Conservation (phyloP, 2,329 filamentous ascomycete species). For the Tricladium varicosporioides region DNA sequence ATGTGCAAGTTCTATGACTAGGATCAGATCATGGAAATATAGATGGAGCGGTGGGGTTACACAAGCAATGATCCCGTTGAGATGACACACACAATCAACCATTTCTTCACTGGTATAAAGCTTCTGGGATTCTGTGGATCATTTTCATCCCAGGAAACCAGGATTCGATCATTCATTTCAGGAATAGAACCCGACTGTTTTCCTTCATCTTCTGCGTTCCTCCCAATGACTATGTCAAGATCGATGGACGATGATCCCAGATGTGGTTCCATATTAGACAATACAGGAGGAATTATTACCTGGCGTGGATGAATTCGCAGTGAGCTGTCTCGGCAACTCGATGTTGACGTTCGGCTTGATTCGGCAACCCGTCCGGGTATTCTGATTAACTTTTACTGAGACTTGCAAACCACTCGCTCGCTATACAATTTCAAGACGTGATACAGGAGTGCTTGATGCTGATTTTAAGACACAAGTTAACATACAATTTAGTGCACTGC, state of each 20-base stretch:
- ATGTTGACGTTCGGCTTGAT: no score
- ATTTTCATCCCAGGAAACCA: slow-evolving; percentile 59
- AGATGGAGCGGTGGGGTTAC: slow-evolving; percentile 44
- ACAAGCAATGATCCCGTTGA: slow-evolving; percentile 73
- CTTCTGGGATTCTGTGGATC: slow-evolving; percentile 73
- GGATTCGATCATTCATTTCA: neutral
- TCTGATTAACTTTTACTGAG: no score
- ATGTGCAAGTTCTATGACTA: slow-evolving; percentile 66
- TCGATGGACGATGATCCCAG: no score
- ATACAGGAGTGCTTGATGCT: no score
- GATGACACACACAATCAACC: slow-evolving; percentile 73
- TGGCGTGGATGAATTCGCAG: no score
- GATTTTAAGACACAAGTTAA: no score
- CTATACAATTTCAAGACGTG: no score
- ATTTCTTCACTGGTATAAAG: slow-evolving; percentile 63
- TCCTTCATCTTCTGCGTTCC: slow-evolving; percentile 5
- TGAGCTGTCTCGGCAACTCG: no score
- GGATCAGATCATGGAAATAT: neutral
- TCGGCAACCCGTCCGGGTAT: no score
- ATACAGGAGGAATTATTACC: no score
- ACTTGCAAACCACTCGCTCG: no score
- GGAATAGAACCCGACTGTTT: neutral
- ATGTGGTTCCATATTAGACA: no score
- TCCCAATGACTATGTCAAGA: neutral
- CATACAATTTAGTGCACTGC: neutral